Evolutionary conservation across 768 basidiomycete genomes (phyloP), one percentile per base, ranked within the genome.

Genomic region (Clitopilus hobsonii): DNA sequence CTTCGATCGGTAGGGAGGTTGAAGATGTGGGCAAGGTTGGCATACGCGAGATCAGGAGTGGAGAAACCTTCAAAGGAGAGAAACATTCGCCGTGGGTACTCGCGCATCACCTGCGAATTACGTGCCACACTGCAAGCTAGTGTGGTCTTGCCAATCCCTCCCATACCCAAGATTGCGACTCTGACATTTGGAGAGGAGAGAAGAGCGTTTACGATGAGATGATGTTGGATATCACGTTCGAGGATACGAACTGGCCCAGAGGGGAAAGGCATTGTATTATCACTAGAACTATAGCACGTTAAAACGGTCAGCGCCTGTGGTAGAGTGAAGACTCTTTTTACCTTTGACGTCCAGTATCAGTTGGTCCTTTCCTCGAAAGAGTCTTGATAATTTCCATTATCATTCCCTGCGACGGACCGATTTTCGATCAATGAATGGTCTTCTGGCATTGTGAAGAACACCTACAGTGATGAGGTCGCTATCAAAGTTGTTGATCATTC

Each of bases 91-190:
- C 18, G 16, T 8, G 32, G 56, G 22, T 51, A 54, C 14, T 24
- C 6, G n/a, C 30, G 16, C 16, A n/a, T 22, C 2, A 54, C 36
- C 14, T 5, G 10, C 18, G 20, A 22, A 8, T 51, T n/a, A 24
- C 54, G 53, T 10, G 54, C 22, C n/a, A 51, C 38, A 10, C 24
- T 23, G 18, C 50, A 49, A 8, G 56, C 53, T 13, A 58, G 38
- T 23, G 53, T 45, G n/a, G 52, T 57, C 38, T 57, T 57, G 13
- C 56, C 56, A 8, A 56, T 53, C n/a, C 53, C 53, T 26, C 56
- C 48, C 41, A 36, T 36, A 14, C 32, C 32, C 4, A 36, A n/a
- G 32, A 36, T 36, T 4, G 32, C 32, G 4, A 36, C 32, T n/a
- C n/a, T 36, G 13, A n/a, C 32, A 2, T 36, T 36, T n/a, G 32